Percentiles rank a stretch among this genome's conserved stretches.
Conservation (phyloP, 345 rosid species). For the Microcos paniculata region DNA sequence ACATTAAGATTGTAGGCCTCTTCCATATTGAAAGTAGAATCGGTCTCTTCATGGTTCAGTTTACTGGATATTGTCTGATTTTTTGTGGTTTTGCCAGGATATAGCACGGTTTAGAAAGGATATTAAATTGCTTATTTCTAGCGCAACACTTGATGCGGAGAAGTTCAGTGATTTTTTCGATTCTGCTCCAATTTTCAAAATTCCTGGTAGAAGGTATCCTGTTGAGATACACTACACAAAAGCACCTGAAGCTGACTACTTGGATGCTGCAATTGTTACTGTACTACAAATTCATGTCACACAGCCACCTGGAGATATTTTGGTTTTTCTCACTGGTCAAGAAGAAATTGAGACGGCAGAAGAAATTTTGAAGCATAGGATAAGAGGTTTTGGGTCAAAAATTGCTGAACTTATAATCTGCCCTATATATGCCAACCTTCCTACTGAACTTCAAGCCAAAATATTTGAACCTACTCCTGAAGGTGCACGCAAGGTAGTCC, state of each 20-base stretch:
- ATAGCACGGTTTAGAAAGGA: constrained; percentile 83
- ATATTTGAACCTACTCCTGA: constrained; percentile 98
- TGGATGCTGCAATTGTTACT: constrained; percentile 94
- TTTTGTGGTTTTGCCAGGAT: constrained; percentile 48
- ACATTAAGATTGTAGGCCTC: neutral
- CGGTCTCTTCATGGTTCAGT: constrained; percentile 3
- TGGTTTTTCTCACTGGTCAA: constrained; percentile 91
- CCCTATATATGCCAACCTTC: constrained; percentile 96
- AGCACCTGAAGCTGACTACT: constrained; percentile 97
- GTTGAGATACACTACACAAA: constrained; percentile 90
- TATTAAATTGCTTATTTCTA: constrained; percentile 85
- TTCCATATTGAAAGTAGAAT: neutral
- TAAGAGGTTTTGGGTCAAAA: constrained; percentile 88
- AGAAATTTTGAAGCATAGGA: constrained; percentile 86
- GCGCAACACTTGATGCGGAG: constrained; percentile 98
- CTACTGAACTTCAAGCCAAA: constrained; percentile 93
- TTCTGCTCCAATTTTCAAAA: constrained; percentile 87
- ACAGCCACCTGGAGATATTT: constrained; percentile 82
- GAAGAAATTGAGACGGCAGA: constrained; percentile 97
- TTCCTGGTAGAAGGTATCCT: constrained; percentile 97
- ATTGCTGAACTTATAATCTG: constrained; percentile 93
- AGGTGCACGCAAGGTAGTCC: constrained; percentile 93
- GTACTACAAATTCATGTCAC: constrained; percentile 85
- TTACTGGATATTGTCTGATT: constrained; percentile 14
- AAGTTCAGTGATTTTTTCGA: constrained; percentile 97